Conservation (phyloP, 2,329 filamentous ascomycete genomes). For the Ceratocystis smalleyi region DNA sequence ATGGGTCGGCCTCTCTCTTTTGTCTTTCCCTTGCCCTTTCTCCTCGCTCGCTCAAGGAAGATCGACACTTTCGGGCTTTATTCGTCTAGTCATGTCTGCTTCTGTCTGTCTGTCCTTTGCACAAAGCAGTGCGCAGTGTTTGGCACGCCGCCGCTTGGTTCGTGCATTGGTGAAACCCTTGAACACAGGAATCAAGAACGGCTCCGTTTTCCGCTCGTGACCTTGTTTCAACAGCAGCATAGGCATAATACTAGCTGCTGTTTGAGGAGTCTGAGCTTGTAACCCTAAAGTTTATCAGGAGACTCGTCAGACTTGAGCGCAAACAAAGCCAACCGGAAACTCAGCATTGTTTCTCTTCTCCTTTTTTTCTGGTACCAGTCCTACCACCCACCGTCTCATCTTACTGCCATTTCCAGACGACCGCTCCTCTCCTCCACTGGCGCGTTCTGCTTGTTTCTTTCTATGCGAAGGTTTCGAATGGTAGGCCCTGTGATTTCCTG, state of each 20-base stretch:
- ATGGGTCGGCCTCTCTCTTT: too few relatives aligned
- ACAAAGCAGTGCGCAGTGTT: not conserved
- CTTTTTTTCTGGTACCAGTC: not conserved
- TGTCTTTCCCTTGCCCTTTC: too few relatives aligned
- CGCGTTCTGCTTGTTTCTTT: not conserved
- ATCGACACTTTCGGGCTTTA: not conserved
- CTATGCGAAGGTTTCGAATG: not conserved
- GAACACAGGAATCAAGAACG: not conserved
- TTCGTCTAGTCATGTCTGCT: not conserved
- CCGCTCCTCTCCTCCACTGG: not conserved
- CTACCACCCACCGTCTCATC: conserved; percentile 1
- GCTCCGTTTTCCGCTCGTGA: not conserved
- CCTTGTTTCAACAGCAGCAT: not conserved
- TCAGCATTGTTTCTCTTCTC: not conserved
- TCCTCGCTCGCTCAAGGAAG: not conserved
- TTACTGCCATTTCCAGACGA: not conserved
- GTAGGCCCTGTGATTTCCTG: not conserved
- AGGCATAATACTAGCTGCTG: not conserved
- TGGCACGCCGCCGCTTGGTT: not conserved
- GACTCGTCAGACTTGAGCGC: not conserved
- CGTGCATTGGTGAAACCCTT: not conserved
- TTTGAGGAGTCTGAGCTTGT: not conserved
- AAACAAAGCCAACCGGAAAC: too few relatives aligned
- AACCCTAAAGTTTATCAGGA: not conserved
- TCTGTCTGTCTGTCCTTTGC: too few relatives aligned